Evolutionary conservation across 768 basidiomycete species (phyloP), one percentile per base, ranked within the genome.

Genomic region (Phylloporus sp.): DNA sequence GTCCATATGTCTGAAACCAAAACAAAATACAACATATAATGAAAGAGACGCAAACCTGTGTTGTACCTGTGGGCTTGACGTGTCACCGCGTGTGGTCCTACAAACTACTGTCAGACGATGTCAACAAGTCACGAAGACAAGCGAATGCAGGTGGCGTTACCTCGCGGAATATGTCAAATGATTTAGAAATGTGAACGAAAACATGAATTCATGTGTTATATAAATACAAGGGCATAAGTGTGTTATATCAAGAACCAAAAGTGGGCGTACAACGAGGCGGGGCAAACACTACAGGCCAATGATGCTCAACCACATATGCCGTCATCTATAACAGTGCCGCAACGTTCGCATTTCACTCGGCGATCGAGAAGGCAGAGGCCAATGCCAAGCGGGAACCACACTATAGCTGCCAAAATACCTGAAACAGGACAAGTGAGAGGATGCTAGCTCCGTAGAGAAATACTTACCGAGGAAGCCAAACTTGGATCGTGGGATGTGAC

Each of bases 301-400:
- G 16, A 46, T 38, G 41, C 49, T 59, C 42, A 69, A 45, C 63
- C 63, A 28, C 68, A 69, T 0, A 72, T 45, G n/a, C 76, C 74
- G 4, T 72, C 60, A 28, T 75, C 72, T 15, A 80, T 50, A 4
- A 67, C 38, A 24, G 53, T 41, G 5, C 77, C 77, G 32, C 79
- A 80, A n/a, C 77, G 72, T 23, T 62, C 67, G 68, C 90, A 93
- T 55, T 74, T 77, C 26, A 88, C 84, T 45, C 76, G 72, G 39
- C 85, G 77, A 65, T 93, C 91, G 23, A 93, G 73, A 9, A 92
- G 68, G 60, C 91, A 93, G 6, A 86, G 71, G 2, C 82, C 88
- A 34, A 93, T 76, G 5, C 91, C 91, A 0, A 91, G 68, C 4
- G 91, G 91, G 72, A 93, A 93, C 90, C 88, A 92, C 53, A 92